phyloP scores from a whole-genome alignment of 345 rosid genomes.

The Ailanthus altissimus region DNA sequence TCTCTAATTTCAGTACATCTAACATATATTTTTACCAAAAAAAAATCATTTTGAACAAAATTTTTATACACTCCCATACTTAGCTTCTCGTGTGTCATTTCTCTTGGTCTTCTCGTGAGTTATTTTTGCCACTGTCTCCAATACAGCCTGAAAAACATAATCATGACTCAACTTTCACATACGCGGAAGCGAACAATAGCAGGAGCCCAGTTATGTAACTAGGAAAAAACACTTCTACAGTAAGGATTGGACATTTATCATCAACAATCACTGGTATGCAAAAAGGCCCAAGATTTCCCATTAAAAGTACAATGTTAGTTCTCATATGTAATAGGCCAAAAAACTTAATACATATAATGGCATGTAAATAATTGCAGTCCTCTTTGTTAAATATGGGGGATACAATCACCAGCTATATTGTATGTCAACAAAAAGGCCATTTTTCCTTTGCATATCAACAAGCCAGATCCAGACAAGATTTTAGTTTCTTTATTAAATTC shows the following conservation, averaged over 20 bases:
- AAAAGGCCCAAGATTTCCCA: neutral
- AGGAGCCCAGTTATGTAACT: neutral
- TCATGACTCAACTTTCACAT: conserved; percentile 16
- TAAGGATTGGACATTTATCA: neutral
- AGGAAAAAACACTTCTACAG: neutral
- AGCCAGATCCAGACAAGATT: neutral
- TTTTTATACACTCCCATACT: conserved; percentile 43
- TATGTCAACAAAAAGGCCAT: neutral
- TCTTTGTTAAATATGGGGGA: neutral
- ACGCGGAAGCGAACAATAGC: conserved; percentile 1
- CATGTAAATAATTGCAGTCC: neutral
- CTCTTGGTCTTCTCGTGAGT: conserved; percentile 81
- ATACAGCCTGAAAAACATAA: conserved; percentile 66
- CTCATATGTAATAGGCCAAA: neutral
- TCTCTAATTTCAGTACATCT: neutral
- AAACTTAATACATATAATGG: neutral
- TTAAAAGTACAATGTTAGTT: neutral
- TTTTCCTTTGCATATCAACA: neutral
- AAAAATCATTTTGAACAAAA: conserved; percentile 14
- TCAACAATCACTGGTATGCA: neutral
- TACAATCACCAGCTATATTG: neutral
- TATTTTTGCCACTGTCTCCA: conserved; percentile 94
- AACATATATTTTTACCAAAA: neutral
- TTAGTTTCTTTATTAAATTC: neutral
- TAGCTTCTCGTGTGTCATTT: conserved; percentile 74